Evolutionary conservation across 2,329 filamentous ascomycete genomes (phyloP), one percentile per base, ranked within the genome.

Genomic region (Colletotrichum chlorophyti): DNA sequence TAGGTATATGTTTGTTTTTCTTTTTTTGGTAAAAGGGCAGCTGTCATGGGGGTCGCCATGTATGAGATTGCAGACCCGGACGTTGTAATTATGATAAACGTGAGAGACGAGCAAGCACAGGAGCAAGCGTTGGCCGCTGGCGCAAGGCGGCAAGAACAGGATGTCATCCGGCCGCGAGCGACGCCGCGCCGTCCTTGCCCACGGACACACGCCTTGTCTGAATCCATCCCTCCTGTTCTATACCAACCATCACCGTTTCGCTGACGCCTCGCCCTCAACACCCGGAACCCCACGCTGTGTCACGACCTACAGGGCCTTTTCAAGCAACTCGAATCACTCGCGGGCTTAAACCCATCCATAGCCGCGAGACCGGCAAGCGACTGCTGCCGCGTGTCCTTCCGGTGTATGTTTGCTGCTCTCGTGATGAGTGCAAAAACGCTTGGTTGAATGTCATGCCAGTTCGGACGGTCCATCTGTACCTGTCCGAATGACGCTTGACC

Each of bases 151-250:
- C 32, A 19, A 42, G 31, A 10, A 32, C 11, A 24, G 32, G 32
- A 21, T 15, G 38, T 29, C 23, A 21, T 24, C 37, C 15, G 27
- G 26, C 37, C 31, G 46, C 15, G 35, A 26, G 24, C 29, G 38
- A 19, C 37, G 37, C 12, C 14, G 35, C 37, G 31, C 45, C 47
- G 31, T 38, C 46, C 41, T 45, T 19, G 31, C 35, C 48, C 31
- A 45, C 38, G 10, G 38, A 57, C 38, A 23, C 53, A 38, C 46
- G 38, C 38, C 31, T n/a, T 52, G 47, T 52, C 38, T 57, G 31
- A 57, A 37, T 32, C 32, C n/a, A 12, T 42, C 31, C 11, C 23
- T 7, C 15, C 12, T 15, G 4, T 37, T 29, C 52, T 17, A 34
- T 29, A 21, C 12, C 46, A 23, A 51, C 31, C 29, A 55, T 14